Evolutionary conservation across 805 yeast genomes (phyloP).

Genomic region (Candida vartiovaarae): DNA sequence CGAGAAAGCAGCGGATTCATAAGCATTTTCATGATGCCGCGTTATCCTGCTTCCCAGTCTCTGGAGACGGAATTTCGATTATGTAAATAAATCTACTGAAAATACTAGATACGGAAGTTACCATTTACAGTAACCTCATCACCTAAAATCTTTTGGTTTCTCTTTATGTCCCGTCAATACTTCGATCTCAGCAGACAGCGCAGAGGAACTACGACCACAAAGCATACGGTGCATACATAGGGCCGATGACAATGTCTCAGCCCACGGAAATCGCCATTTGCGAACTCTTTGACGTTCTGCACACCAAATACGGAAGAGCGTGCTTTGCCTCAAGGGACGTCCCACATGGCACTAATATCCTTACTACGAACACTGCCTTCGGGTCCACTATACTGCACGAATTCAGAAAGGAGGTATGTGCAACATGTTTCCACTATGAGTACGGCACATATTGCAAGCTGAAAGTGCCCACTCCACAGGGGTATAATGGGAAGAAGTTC

Average conservation of each 20-base stretch:
- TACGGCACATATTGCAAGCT: constrained; percentile 41
- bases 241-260: constrained; percentile 7
- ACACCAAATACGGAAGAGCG: constrained; percentile 53
- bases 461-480: constrained; percentile 22
- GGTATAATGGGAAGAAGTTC: constrained; percentile 15
- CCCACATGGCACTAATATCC: constrained; percentile 33
- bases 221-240: not conserved
- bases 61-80: no score
- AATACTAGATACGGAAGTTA: no score
- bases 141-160: no score
- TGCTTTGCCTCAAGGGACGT: constrained; percentile 43
- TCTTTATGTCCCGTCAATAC: no score
- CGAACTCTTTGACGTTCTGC: constrained; percentile 26
- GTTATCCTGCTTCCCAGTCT: no score
- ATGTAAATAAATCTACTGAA: no score
- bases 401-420: constrained; percentile 58
- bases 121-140: no score
- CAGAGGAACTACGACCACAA: no score
- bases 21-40: no score
- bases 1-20: no score
- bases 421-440: constrained; percentile 42
- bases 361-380: constrained; percentile 34
- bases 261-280: constrained; percentile 23
- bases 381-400: constrained; percentile 43
- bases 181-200: no score